Conservation (phyloP, 106 monocot species). For the Triglochin maritima region DNA sequence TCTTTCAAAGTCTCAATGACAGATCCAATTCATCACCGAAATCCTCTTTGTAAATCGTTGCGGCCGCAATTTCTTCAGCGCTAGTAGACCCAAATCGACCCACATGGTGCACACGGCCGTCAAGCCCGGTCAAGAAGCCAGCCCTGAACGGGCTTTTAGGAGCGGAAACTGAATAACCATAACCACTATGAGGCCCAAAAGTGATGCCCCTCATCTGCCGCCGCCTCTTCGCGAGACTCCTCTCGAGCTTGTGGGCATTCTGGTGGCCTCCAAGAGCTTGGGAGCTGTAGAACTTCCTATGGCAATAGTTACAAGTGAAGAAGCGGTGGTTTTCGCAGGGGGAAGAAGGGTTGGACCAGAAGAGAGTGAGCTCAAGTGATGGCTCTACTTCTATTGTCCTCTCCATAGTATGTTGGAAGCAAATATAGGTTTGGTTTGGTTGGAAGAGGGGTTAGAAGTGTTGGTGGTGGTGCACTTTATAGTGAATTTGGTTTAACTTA, state of each 20-base stretch:
- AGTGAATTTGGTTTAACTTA: too few relatives aligned
- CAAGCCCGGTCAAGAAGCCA: not conserved
- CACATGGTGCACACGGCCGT: not conserved
- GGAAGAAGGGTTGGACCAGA: not conserved
- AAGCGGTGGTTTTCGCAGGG: not conserved
- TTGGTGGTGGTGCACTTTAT: too few relatives aligned
- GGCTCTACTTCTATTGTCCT: not conserved
- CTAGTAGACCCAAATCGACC: not conserved
- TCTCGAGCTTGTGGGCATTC: conserved; percentile 7
- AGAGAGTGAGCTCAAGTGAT: conserved; percentile 1
- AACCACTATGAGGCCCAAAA: not conserved
- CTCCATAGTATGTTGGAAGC: not conserved
- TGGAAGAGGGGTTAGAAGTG: too few relatives aligned
- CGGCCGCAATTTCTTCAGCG: not conserved
- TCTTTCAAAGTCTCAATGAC: conserved; percentile 4
- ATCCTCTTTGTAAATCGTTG: not conserved
- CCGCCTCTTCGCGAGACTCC: not conserved
- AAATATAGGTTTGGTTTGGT: too few relatives aligned
- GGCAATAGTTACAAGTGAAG: conserved; percentile 6
- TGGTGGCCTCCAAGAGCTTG: conserved; percentile 10
- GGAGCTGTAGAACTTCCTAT: conserved; percentile 4
- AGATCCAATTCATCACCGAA: conserved; percentile 1
- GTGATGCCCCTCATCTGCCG: conserved; percentile 2
- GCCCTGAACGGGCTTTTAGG: not conserved
- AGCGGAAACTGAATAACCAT: not conserved